phyloP scores from a whole-genome alignment of 1,284 basidiomycete genomes.

The Tilletia setariae region DNA sequence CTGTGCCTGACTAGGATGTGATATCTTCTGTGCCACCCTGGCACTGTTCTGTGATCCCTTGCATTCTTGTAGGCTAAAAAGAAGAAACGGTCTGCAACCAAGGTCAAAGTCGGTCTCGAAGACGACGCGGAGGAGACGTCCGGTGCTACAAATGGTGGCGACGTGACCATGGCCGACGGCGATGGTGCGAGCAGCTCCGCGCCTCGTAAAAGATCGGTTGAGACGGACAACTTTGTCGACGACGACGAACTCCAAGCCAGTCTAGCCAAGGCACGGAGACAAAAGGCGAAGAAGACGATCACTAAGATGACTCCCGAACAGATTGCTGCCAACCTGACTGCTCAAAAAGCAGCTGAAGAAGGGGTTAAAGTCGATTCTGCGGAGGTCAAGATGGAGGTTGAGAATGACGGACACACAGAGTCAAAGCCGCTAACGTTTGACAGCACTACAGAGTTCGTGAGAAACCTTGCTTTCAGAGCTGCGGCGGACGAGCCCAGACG shows the following conservation, averaged over 20 bases:
- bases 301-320: slow-evolving; percentile 80
- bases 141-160: slow-evolving; percentile 29
- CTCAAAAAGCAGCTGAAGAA: slow-evolving; percentile 66
- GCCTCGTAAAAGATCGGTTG: slow-evolving; percentile 15
- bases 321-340: slow-evolving; percentile 67
- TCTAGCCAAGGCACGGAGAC: slow-evolving; percentile 76
- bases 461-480: slow-evolving; percentile 63
- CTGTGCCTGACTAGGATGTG: neutral
- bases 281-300: slow-evolving; percentile 69
- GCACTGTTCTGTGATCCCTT: neutral
- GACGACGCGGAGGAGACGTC: slow-evolving; percentile 59
- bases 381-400: slow-evolving; percentile 13
- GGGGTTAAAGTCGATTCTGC: slow-evolving; percentile 50
- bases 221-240: slow-evolving; percentile 73
- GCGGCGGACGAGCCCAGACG: slow-evolving; percentile 60
- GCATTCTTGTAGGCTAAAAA: slow-evolving; percentile 52
- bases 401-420: slow-evolving; percentile 5
- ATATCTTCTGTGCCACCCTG: neutral
- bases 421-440: slow-evolving; percentile 71
- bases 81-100: slow-evolving; percentile 85
- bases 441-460: slow-evolving; percentile 94
- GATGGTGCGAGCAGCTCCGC: neutral
- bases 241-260: slow-evolving; percentile 97
- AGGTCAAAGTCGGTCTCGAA: slow-evolving; percentile 67
- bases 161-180: neutral